A percentile compares a stretch with the other conserved stretches of the same genome.
These are phyloP conservation scores for Gynochthodes officinalis DNA, from an alignment of 257 asterid genomes.

Conservation along the genomic window DNA sequence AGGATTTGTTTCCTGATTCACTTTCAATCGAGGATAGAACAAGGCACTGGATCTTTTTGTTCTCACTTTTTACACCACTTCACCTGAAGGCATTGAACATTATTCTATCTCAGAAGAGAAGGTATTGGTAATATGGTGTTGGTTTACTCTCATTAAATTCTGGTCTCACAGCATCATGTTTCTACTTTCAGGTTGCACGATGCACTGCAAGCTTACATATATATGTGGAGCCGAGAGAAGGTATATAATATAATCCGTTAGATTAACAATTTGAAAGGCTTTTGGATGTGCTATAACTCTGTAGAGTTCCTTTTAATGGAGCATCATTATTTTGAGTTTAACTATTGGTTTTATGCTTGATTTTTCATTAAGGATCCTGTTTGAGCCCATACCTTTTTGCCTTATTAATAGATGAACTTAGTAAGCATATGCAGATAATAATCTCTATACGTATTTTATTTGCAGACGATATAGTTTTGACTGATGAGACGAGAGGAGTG, in stretches of 20 bases:
- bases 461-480: no score
- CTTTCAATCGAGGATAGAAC: conserved; percentile 63
- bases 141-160: conserved; percentile 11
- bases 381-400: no score
- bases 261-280: background rate
- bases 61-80: conserved; percentile 60
- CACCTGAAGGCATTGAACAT: conserved; percentile 65
- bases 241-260: conserved; percentile 33
- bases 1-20: conserved; percentile 65
- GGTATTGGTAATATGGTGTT: conserved; percentile 41
- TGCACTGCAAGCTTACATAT: conserved; percentile 57
- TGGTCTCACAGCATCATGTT: conserved; percentile 11
- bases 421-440: no score
- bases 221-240: conserved; percentile 43
- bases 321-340: background rate
- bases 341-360: background rate
- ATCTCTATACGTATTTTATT: no score
- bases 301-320: background rate
- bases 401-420: no score
- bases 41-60: conserved; percentile 66
- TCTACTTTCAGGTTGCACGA: conserved; percentile 50
- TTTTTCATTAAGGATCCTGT: no score
- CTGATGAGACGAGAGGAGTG: no score
- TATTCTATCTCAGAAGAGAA: conserved; percentile 70
- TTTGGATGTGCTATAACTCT: background rate